A percentile compares a stretch with the other conserved stretches of the same genome.
Conservation (phyloP, 1,284 basidiomycete genomes). For the Termitomyces sp. region DNA sequence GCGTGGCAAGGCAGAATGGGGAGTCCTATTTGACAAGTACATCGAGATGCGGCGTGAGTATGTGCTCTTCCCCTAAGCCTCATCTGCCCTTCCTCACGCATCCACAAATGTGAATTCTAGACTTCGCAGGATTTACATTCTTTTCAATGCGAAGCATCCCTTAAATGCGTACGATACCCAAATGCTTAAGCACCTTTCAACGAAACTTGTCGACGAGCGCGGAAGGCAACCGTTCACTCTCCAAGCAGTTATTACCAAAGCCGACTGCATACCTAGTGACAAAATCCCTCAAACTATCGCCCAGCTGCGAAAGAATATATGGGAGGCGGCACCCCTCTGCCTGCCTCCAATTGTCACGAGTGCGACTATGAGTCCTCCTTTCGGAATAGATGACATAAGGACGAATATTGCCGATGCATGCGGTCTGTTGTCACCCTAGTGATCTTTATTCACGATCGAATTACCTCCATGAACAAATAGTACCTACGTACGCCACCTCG, state of each 20-base stretch:
- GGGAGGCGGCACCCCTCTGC: slow-evolving; percentile 53
- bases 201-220: slow-evolving; percentile 31
- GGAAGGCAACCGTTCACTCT: slow-evolving; percentile 47
- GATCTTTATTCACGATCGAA: not conserved
- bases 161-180: slow-evolving; percentile 49
- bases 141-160: slow-evolving; percentile 64
- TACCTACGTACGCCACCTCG: not conserved
- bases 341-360: slow-evolving; percentile 59
- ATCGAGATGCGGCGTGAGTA: slow-evolving; percentile 55
- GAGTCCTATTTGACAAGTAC: slow-evolving; percentile 61
- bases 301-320: slow-evolving; percentile 39
- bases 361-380: slow-evolving; percentile 39
- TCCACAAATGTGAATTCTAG: slow-evolving; percentile 30
- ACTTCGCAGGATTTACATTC: slow-evolving; percentile 61
- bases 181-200: slow-evolving; percentile 56
- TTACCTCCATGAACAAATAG: not conserved
- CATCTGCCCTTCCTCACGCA: not conserved
- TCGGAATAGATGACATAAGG: slow-evolving; percentile 55
- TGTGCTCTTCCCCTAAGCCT: slow-evolving; percentile 20
- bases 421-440: slow-evolving; percentile 20
- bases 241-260: slow-evolving; percentile 70
- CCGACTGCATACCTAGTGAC: slow-evolving; percentile 42
- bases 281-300: slow-evolving; percentile 27
- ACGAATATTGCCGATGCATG: slow-evolving; percentile 56
- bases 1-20: slow-evolving; percentile 72